Evolutionary conservation across 371 early-diverging fungal species (phyloP).

Genomic region (Mortierella sp.): DNA sequence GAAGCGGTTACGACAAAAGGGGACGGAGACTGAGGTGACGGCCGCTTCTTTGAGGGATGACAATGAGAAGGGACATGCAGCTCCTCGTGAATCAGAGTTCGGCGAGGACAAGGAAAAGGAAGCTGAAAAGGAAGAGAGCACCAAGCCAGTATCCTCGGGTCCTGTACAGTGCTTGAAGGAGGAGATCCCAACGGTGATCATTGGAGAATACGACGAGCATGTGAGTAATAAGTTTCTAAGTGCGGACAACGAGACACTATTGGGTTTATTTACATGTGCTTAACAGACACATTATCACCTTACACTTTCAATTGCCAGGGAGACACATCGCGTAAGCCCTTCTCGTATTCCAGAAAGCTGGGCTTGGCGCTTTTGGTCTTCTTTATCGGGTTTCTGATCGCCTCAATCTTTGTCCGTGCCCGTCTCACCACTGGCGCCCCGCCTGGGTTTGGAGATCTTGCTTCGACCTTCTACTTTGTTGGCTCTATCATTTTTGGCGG

Average conservation of each 20-base stretch:
- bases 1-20: background rate
- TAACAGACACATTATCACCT: background rate
- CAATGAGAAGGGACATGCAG: conserved; percentile 7
- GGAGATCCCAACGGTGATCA: background rate
- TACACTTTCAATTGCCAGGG: background rate
- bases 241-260: background rate
- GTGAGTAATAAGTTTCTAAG: background rate
- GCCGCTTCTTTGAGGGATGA: conserved; percentile 12
- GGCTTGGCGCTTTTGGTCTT: conserved; percentile 57
- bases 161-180: background rate
- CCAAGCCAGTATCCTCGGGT: background rate
- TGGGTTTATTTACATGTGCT: background rate
- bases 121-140: background rate
- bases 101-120: background rate
- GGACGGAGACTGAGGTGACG: background rate
- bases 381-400: conserved; percentile 21
- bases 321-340: conserved; percentile 12
- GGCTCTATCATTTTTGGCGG: conserved; percentile 79
- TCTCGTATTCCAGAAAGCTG: conserved; percentile 59
- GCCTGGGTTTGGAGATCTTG: conserved; percentile 40
- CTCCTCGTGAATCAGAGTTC: background rate
- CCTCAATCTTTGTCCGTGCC: conserved; percentile 58
- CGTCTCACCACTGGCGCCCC: conserved; percentile 17
- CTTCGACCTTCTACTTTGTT: conserved; percentile 67
- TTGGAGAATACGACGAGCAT: background rate